Conservation (phyloP, 2,329 filamentous ascomycete genomes). For the Calonectria ilicicola region DNA sequence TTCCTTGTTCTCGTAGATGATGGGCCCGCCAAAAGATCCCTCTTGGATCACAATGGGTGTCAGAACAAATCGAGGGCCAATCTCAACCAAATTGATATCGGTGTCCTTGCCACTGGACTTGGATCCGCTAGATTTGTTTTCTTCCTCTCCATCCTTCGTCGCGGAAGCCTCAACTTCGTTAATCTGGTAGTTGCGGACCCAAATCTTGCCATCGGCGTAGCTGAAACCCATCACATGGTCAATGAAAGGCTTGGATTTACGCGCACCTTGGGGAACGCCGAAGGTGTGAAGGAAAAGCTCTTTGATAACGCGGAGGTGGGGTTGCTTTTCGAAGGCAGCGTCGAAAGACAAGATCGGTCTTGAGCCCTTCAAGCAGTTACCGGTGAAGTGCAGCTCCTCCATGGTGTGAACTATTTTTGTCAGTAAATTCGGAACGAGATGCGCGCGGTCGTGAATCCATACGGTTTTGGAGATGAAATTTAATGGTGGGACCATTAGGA, state of each 20-base stretch:
- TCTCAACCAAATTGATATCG: slow-evolving; percentile 88
- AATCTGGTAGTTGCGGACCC: slow-evolving; percentile 96
- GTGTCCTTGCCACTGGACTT: slow-evolving; percentile 66
- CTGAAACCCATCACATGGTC: slow-evolving; percentile 96
- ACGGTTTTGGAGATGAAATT: slow-evolving; percentile 84
- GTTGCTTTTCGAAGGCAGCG: slow-evolving; percentile 82
- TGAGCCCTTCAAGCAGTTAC: slow-evolving; percentile 95
- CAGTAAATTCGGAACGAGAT: slow-evolving; percentile 28
- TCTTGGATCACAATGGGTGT: slow-evolving; percentile 97
- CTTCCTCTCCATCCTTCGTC: slow-evolving; percentile 53
- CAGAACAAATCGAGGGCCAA: slow-evolving; percentile 91
- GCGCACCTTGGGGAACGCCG: slow-evolving; percentile 87
- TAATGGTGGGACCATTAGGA: slow-evolving; percentile 74
- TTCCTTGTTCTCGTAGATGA: slow-evolving; percentile 98
- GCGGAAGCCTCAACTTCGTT: slow-evolving; percentile 80
- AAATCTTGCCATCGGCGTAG: slow-evolving; percentile 92
- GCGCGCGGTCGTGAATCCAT: slow-evolving; percentile 38
- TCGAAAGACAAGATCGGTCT: slow-evolving; percentile 94
- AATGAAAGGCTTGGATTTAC: slow-evolving; percentile 94
- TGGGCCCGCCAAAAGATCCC: slow-evolving; percentile 92
- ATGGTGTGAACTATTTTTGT: slow-evolving; percentile 83
- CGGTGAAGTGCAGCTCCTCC: slow-evolving; percentile 96
- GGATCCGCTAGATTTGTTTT: slow-evolving; percentile 56
- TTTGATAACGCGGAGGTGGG: slow-evolving; percentile 85
- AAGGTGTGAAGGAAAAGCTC: slow-evolving; percentile 93